Conservation (phyloP, 805 yeast species). For the Barnettozyma californica region DNA sequence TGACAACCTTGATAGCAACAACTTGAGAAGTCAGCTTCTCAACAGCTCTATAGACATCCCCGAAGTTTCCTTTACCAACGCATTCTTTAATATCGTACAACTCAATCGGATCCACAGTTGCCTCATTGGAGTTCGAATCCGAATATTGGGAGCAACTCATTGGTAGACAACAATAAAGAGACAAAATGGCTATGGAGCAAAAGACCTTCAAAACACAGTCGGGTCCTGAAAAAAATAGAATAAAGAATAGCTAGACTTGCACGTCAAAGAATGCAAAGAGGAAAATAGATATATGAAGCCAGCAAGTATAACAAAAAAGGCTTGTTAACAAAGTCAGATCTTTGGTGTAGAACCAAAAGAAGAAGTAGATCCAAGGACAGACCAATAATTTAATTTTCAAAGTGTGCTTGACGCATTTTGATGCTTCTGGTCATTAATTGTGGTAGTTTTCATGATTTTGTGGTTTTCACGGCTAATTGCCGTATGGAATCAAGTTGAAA, state of each 20-base stretch:
- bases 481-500: no score
- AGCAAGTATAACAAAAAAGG: neutral
- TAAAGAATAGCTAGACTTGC: neutral
- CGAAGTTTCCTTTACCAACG: constrained; percentile 82
- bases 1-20: constrained; percentile 85
- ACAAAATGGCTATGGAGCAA: neutral
- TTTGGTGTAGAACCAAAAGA: neutral
- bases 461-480: neutral
- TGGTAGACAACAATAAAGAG: neutral
- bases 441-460: neutral
- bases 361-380: neutral
- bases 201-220: neutral
- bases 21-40: constrained; percentile 29
- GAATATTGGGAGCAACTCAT: constrained; percentile 7
- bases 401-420: neutral
- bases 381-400: neutral
- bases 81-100: constrained; percentile 42
- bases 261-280: neutral
- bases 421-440: neutral
- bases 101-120: constrained; percentile 22
- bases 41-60: constrained; percentile 71
- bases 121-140: neutral
- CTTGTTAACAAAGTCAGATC: neutral
- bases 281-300: neutral
- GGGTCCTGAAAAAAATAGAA: neutral